Percentiles rank a stretch among this genome's conserved stretches.
Evolutionary conservation across 345 rosid genomes (phyloP).

Genomic region (Citropsis articulata): DNA sequence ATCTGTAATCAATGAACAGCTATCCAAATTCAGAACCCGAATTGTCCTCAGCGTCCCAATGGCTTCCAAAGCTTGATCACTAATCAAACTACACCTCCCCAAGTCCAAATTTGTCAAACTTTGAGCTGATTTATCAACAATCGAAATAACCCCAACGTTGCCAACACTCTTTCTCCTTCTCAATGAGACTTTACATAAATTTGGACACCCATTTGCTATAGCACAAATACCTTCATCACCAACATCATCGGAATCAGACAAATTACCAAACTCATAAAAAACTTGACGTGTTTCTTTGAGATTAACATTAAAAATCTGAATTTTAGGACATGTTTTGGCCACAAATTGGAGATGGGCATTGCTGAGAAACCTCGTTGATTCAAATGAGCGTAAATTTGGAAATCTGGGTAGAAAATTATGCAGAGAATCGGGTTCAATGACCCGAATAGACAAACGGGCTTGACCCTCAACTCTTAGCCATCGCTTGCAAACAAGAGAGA

Average conservation of each 20-base stretch:
- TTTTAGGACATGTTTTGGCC: constrained; percentile 30
- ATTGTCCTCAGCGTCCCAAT: constrained; percentile 20
- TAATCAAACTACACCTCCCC: constrained; percentile 38
- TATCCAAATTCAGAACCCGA: constrained; percentile 35
- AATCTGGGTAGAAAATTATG: constrained; percentile 39
- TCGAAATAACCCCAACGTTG: constrained; percentile 30
- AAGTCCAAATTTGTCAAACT: constrained; percentile 35
- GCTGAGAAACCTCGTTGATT: constrained; percentile 13
- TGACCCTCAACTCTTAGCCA: constrained; percentile 45
- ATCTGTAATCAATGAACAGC: constrained; percentile 37
- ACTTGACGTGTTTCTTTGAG: constrained; percentile 9
- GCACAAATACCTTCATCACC: constrained; percentile 30
- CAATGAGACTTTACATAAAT: constrained; percentile 23
- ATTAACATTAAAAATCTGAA: constrained; percentile 31
- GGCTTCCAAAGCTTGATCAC: constrained; percentile 34
- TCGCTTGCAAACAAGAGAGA: constrained; percentile 41
- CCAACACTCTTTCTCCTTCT: constrained; percentile 34
- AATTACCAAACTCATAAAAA: not conserved
- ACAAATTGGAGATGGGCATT: constrained; percentile 33
- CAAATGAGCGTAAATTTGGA: constrained; percentile 33
- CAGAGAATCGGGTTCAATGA: constrained; percentile 32
- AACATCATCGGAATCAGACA: constrained; percentile 13
- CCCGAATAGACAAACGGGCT: constrained; percentile 34
- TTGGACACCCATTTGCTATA: constrained; percentile 34
- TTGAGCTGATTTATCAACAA: constrained; percentile 16